These are phyloP conservation scores for Odontarrhena argentea DNA, from an alignment of 345 rosid genomes.

Conservation along the genomic window DNA sequence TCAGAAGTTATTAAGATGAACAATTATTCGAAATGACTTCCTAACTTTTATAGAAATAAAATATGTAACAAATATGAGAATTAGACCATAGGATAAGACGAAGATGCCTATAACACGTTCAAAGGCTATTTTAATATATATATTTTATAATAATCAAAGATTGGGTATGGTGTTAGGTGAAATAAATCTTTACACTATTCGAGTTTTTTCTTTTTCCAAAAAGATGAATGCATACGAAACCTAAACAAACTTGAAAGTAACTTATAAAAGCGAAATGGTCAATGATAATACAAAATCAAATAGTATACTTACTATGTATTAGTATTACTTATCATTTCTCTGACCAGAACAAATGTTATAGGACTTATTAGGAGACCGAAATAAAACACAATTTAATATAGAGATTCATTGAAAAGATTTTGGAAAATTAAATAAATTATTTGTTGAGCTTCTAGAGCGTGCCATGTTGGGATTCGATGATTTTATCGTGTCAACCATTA, in stretches of 20 bases:
- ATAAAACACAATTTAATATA: background rate
- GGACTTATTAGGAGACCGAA: background rate
- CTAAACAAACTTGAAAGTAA: conserved; percentile 14
- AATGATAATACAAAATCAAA: conserved; percentile 4
- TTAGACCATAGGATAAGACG: conserved; percentile 6
- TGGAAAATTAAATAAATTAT: background rate
- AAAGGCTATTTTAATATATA: conserved; percentile 3
- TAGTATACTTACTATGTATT: conserved; percentile 8
- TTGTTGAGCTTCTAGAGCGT: conserved; percentile 7
- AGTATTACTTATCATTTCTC: conserved; percentile 3
- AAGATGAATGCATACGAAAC: conserved; percentile 27
- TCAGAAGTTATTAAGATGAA: conserved; percentile 17
- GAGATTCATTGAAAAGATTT: background rate
- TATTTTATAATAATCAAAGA: conserved; percentile 20
- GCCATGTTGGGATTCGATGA: background rate
- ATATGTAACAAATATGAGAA: background rate
- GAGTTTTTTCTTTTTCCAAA: background rate
- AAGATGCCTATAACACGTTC: conserved; percentile 38
- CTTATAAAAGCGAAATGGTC: conserved; percentile 22
- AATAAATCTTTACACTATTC: conserved; percentile 31
- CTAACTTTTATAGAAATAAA: background rate
- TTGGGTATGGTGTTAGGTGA: conserved; percentile 32
- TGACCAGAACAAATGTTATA: conserved; percentile 2
- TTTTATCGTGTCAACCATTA: conserved; percentile 21
- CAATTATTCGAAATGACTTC: conserved; percentile 15